phyloP scores from a whole-genome alignment of 2,329 filamentous ascomycete genomes.

The Xylariales sp. region DNA sequence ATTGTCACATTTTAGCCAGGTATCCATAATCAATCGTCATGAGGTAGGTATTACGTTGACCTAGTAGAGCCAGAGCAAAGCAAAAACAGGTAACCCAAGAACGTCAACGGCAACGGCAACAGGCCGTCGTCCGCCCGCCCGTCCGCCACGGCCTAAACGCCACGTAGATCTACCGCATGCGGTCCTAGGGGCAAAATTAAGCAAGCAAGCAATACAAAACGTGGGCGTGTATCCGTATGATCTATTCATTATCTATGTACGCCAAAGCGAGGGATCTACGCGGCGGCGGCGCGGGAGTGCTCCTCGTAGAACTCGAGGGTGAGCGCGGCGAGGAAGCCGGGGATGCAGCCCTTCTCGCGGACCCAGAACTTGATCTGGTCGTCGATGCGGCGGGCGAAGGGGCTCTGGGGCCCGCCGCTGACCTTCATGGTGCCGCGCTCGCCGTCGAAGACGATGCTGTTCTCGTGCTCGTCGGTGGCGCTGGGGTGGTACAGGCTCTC shows the following conservation, averaged over 20 bases:
- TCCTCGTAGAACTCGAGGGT: constrained; percentile 94
- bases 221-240: too few species aligned
- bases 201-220: too few species aligned
- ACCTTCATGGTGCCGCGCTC: constrained; percentile 99
- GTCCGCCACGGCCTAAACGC: too few species aligned
- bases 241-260: too few species aligned
- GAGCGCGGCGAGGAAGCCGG: constrained; percentile 89
- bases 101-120: neutral
- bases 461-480: constrained; percentile 74
- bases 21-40: too few species aligned
- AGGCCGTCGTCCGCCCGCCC: too few species aligned
- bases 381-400: constrained; percentile 86
- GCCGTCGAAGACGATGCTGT: constrained; percentile 86
- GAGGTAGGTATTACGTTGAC: neutral
- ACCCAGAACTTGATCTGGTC: constrained; percentile 97
- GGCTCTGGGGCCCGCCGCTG: constrained; percentile 85
- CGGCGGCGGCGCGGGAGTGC: constrained; percentile 51
- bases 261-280: neutral
- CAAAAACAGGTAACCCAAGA: neutral
- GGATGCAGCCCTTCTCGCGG: constrained; percentile 90
- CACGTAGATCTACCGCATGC: too few species aligned
- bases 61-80: neutral
- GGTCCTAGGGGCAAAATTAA: too few species aligned
- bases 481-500: constrained; percentile 86
- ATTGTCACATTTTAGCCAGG: too few species aligned